Conservation (phyloP, 1,139 yeast species). For the Kodamaea anthophila region DNA sequence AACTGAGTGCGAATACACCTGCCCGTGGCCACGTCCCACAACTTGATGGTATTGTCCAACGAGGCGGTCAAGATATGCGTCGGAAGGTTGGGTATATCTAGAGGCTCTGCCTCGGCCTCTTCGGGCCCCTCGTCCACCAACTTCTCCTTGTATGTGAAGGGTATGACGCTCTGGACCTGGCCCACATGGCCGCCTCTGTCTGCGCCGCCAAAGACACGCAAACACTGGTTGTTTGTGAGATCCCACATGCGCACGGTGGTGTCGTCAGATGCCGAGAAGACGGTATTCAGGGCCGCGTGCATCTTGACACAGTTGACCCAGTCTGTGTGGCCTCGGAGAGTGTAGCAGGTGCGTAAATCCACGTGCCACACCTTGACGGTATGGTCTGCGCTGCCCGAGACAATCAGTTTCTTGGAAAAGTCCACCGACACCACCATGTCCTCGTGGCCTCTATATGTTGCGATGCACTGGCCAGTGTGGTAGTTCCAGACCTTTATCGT, state of each 20-base stretch:
- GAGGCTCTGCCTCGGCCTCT: conserved; percentile 14
- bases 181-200: conserved; percentile 71
- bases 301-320: conserved; percentile 89
- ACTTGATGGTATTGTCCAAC: conserved; percentile 84
- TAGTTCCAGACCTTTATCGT: conserved; percentile 96
- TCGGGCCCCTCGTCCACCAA: conserved; percentile 32
- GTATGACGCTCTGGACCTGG: conserved; percentile 86
- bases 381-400: conserved; percentile 87
- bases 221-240: conserved; percentile 68
- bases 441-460: conserved; percentile 89
- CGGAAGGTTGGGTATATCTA: conserved; percentile 43
- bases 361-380: conserved; percentile 97
- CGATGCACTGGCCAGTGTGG: conserved; percentile 87
- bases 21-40: conserved; percentile 88
- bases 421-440: conserved; percentile 82
- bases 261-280: conserved; percentile 88
- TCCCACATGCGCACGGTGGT: conserved; percentile 95
- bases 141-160: conserved; percentile 59
- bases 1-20: conserved; percentile 87
- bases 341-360: conserved; percentile 84
- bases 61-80: conserved; percentile 85
- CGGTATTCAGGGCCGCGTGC: conserved; percentile 70
- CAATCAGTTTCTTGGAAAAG: conserved; percentile 74
- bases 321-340: conserved; percentile 87
- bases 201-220: conserved; percentile 71